Base-by-base conservation (phyloP, 2,329 filamentous ascomycete species). In the Leptographium flavum region DNA sequence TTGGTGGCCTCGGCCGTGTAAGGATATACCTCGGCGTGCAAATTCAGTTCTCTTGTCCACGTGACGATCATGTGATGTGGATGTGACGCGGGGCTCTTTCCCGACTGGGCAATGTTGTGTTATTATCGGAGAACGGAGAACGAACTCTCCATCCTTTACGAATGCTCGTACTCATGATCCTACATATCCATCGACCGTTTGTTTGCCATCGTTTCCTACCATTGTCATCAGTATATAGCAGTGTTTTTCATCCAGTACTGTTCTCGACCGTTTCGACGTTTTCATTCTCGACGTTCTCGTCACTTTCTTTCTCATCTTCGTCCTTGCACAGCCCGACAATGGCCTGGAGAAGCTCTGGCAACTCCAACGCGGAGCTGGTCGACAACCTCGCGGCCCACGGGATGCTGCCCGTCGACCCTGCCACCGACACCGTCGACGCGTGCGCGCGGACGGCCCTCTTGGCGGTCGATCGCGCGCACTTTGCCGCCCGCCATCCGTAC, bases 321-420 rank as follows among this genome's bases (percentile, higher is more conserved):
- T 35, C 17, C 17, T 35, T n/a, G n/a, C n/a, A n/a, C n/a, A n/a
- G n/a, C n/a, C 39, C 41, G 21, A 54, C 61, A 48, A 96, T 98
- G 92, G 88, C 90, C 48, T 98, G 92, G 92, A 76, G 78, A 53
- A 87, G 83, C 61, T 83, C 81, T 7, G 90, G 87, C 49, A 64
- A 65, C 5, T 76, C 78, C 25, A 95, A 96, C 60, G 63, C 65
- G 35, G 79, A 79, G 46, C 71, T 98, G 41, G 70, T 96, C 50
- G 73, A 81, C 53, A 94, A 94, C 59, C 71, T 98, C 47, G 79
- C 69, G 59, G 69, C 64, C 35, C 76, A 83, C 54, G 73, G 73
- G 3, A 69, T 96, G 44, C 87, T 96, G 53, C 17, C 41, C 1
- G 4, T 6, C n/a, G n/a, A n/a, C n/a, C n/a, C n/a, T n/a, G 19